These are phyloP conservation scores for Phylloporus sp. DNA, from an alignment of 1,284 basidiomycete species.

Conservation along the genomic window DNA sequence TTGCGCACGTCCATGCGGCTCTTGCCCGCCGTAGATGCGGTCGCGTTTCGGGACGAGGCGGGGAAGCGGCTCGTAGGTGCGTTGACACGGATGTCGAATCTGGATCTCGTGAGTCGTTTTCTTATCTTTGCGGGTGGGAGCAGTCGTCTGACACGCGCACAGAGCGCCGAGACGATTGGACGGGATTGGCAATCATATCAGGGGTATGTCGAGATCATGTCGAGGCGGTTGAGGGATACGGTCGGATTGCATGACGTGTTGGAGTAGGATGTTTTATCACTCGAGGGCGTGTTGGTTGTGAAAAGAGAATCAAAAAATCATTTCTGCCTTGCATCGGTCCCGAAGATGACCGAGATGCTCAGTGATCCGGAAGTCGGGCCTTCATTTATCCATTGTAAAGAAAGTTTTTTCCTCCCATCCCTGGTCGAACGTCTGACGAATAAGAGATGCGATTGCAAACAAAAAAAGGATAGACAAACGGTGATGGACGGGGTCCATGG, in stretches of 20 bases:
- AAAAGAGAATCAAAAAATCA: too few species aligned
- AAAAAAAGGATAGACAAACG: conserved; percentile 4
- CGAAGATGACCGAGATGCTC: too few species aligned
- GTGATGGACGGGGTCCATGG: neutral
- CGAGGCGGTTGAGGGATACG: conserved; percentile 61
- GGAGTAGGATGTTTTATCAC: conserved; percentile 18
- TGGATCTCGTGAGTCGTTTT: conserved; percentile 54
- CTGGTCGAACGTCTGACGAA: too few species aligned
- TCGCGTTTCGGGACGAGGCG: conserved; percentile 58
- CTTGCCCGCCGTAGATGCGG: conserved; percentile 55
- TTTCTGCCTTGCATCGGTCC: too few species aligned
- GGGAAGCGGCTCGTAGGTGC: conserved; percentile 53
- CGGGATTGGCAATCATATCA: conserved; percentile 61
- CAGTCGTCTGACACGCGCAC: conserved; percentile 1
- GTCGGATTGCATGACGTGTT: conserved; percentile 52
- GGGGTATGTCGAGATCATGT: conserved; percentile 73
- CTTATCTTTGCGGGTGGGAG: too few species aligned
- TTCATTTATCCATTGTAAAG: too few species aligned
- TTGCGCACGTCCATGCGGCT: conserved; percentile 55
- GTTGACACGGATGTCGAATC: conserved; percentile 50
- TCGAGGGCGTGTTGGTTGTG: too few species aligned
- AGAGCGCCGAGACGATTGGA: conserved; percentile 42
- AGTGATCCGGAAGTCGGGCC: too few species aligned
- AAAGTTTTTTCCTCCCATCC: too few species aligned
- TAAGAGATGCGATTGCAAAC: neutral